Base-by-base conservation (phyloP, 257 asterid genomes). In the Coffea eugenioides region DNA sequence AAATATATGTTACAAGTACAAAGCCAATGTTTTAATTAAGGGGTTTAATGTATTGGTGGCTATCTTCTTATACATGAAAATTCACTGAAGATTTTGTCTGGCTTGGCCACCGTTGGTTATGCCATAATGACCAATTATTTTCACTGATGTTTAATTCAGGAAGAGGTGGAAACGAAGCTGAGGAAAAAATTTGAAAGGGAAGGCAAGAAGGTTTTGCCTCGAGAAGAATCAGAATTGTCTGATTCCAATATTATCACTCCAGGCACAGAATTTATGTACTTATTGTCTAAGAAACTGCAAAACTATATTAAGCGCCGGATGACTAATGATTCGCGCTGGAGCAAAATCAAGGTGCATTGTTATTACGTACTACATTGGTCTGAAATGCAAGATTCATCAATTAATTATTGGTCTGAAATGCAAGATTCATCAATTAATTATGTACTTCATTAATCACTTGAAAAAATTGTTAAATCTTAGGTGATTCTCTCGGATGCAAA, bases 171-270 rank as follows among this genome's bases (percentile, higher is more conserved):
- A 39, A 39, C 3, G 4, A 39, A 2, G 43, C 43, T 39, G 43
- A 39, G 43, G 43, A 4, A 82, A 9, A 98, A 95, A 86, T 95
- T 95, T 81, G 97, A 93, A 86, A 81, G 75, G 72, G 98, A 93
- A 82, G 98, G 97, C 75, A 87, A 96, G 84, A 93, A 91, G 79
- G 97, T 95, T 79, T 97, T 97, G 75, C 94, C 97, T 34, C 93
- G 93, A 83, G 80, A 85, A 79, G 94, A 91, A 81, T 93, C 98
- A 73, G 95, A 91, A 83, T 86, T 88, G 79, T 87, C 88, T 83
- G 97, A 95, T 86, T 95, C 97, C 76, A 95, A 95, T 78, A 96
- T 95, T 69, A 93, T 94, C 73, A 94, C 98, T 0, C 98, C 98
- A 41, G 98, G 98, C 84, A 95, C 98, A 31, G 92, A 88, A 82